Conservation (phyloP, 2,329 filamentous ascomycete species). For the Fusarium caatingaense region DNA sequence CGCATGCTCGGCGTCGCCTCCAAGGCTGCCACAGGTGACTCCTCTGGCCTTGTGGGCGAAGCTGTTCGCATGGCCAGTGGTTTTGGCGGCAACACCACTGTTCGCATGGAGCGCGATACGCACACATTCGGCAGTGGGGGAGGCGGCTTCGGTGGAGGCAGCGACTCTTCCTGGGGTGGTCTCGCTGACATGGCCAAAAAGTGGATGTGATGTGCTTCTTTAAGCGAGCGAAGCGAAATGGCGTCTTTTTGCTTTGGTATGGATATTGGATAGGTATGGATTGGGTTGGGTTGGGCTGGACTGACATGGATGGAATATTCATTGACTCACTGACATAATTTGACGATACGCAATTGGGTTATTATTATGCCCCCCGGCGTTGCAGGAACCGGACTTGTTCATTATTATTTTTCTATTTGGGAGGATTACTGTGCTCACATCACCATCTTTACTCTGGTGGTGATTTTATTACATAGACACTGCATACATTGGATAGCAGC, state of each 20-base stretch:
- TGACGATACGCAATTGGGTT: slow-evolving; percentile 21
- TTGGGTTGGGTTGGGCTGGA: background rate
- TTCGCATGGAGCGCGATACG: slow-evolving; percentile 52
- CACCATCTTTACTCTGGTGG: background rate
- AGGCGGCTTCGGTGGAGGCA: slow-evolving; percentile 23
- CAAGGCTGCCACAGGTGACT: slow-evolving; percentile 60
- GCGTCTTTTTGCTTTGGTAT: slow-evolving; percentile 8
- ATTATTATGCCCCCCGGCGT: slow-evolving; percentile 35
- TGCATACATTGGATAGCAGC: slow-evolving; percentile 12
- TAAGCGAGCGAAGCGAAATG: slow-evolving; percentile 11
- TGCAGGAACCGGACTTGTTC: slow-evolving; percentile 27
- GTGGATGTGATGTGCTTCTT: slow-evolving; percentile 51
- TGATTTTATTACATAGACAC: slow-evolving; percentile 24
- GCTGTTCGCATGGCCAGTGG: slow-evolving; percentile 65
- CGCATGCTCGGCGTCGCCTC: slow-evolving; percentile 67
- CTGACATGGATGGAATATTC: background rate
- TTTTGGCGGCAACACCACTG: slow-evolving; percentile 43
- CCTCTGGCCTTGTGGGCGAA: slow-evolving; percentile 64
- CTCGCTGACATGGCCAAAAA: slow-evolving; percentile 56
- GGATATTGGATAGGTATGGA: background rate
- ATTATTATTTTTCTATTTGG: slow-evolving; percentile 1
- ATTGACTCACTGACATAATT: slow-evolving; percentile 8
- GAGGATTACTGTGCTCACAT: slow-evolving; percentile 15
- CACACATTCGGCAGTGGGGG: slow-evolving; percentile 50
- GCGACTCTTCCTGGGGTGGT: slow-evolving; percentile 51